Evolutionary conservation across 371 early-diverging fungal species (phyloP).

Genomic region (Mucor indicus): DNA sequence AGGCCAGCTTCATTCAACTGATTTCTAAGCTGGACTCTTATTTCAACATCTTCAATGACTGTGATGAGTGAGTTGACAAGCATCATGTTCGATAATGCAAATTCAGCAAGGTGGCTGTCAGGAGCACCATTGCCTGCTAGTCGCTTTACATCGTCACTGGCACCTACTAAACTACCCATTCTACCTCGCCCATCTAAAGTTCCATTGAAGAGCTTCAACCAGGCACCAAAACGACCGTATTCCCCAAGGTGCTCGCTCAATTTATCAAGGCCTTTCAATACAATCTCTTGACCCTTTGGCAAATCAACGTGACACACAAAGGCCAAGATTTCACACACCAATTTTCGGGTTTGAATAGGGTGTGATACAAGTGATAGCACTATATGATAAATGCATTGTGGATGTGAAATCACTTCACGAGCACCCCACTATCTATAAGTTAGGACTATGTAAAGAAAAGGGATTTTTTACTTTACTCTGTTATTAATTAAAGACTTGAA

Average conservation of each 20-base stretch:
- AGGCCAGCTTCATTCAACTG: constrained; percentile 76
- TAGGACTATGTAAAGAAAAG: background rate
- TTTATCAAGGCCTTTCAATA: constrained; percentile 71
- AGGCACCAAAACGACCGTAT: constrained; percentile 61
- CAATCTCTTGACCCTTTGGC: constrained; percentile 75
- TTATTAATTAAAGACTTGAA: constrained; percentile 77
- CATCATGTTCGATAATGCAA: constrained; percentile 79
- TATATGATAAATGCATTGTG: constrained; percentile 70
- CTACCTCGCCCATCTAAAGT: constrained; percentile 80
- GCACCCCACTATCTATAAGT: constrained; percentile 67
- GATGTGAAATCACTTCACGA: constrained; percentile 72
- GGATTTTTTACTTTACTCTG: constrained; percentile 31
- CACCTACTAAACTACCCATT: constrained; percentile 80
- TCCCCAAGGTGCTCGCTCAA: constrained; percentile 57
- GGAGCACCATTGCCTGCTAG: constrained; percentile 53
- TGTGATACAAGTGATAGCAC: constrained; percentile 78
- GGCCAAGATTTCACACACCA: constrained; percentile 81
- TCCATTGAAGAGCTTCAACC: constrained; percentile 73
- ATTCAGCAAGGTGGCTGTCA: constrained; percentile 79
- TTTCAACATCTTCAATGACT: constrained; percentile 75
- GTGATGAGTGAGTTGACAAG: constrained; percentile 79
- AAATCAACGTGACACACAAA: constrained; percentile 80
- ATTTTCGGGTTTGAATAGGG: constrained; percentile 70
- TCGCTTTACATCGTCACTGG: constrained; percentile 71
- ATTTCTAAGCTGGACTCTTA: constrained; percentile 74